Base-by-base conservation (phyloP, 1,284 basidiomycete species). In the Leccinum griseonigrum region DNA sequence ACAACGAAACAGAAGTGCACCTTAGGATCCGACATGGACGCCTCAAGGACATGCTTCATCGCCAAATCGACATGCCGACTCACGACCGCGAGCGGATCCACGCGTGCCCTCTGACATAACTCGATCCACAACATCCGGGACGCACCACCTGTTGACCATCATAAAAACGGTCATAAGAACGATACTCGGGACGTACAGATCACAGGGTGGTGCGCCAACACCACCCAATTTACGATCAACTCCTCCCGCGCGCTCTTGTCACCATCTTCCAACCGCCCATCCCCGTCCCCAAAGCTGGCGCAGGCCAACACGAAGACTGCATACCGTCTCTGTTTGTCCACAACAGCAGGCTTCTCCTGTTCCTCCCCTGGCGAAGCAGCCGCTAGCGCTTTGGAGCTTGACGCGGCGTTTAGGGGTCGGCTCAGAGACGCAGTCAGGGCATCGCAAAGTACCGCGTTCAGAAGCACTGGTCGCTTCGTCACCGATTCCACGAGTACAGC, bases 81-180 rank as follows among this genome's bases (percentile, higher is more conserved):
- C 16, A 91, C 80, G 2, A 92, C 71, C 11, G 82, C 78, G 38
- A 84, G 82, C 1, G 94, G 93, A 72, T 95, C 91, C 5, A 84
- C 71, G 2, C 79, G 74, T 0, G 88, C 86, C 60, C 81, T 82
- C 68, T 93, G 89, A 58, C 90, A 90, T 4, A 94, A 67, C 58
- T 94, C 92, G 64, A 97, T 90, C 94, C 95, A 98, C 1, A 87
- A 82, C 61, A 86, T 85, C 26, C 85, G 81, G 8, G 85, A 81
- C 11, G 79, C 77, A 18, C 78, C 81, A 63, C 80, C 86, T 87
- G 56, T 28, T 11, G 10, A 34, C 10, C 40, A 38, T 28, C 10
- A 2, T 13, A 4, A 18, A 11, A 14, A 26, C 14, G 2, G 2
- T n/a, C n/a, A 40, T 11, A 22, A 28, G 4, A 53, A 56, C 32